A percentile compares a stretch with the other conserved stretches of the same genome.
phyloP scores from a whole-genome alignment of 2,329 filamentous ascomycete genomes.

The Catunica adiposa region DNA sequence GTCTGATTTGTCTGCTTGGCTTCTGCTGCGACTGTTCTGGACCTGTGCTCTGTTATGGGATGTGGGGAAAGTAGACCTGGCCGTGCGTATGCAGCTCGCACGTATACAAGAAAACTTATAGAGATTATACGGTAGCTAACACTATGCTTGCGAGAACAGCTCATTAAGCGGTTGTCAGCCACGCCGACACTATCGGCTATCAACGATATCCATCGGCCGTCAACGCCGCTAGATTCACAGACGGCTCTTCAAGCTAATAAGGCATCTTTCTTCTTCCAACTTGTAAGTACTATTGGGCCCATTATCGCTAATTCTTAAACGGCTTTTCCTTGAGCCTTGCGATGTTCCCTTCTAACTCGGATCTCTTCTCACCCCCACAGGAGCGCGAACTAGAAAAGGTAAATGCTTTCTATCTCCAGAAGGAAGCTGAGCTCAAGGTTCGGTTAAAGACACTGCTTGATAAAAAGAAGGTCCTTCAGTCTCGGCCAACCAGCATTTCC shows the following conservation, averaged over 20 bases:
- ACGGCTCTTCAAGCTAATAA: slow-evolving; percentile 88
- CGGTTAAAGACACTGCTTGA: slow-evolving; percentile 82
- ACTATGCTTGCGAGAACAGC: slow-evolving; percentile 35
- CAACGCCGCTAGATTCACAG: slow-evolving; percentile 53
- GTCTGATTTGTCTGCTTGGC: background rate
- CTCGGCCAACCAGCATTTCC: slow-evolving; percentile 54
- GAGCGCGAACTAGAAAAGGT: slow-evolving; percentile 97
- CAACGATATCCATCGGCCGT: slow-evolving; percentile 39
- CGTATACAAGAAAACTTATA: no score
- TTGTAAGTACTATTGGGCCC: slow-evolving; percentile 40
- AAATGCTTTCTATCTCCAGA: slow-evolving; percentile 93
- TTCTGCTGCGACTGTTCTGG: no score
- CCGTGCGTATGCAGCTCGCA: no score
- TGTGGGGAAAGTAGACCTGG: background rate
- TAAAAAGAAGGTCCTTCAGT: slow-evolving; percentile 84
- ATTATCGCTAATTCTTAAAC: no score
- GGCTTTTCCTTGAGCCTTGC: no score
- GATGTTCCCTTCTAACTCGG: slow-evolving; percentile 9
- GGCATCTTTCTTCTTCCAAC: slow-evolving; percentile 94
- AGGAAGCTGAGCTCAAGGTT: slow-evolving; percentile 95
- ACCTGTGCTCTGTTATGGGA: background rate
- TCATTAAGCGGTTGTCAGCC: slow-evolving; percentile 94
- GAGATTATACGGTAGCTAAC: background rate
- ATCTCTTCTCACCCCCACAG: slow-evolving; percentile 36
- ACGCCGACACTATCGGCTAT: slow-evolving; percentile 72